Base-by-base conservation (phyloP, 192 early-diverging fungal species). In the Coemansia javaensis region DNA sequence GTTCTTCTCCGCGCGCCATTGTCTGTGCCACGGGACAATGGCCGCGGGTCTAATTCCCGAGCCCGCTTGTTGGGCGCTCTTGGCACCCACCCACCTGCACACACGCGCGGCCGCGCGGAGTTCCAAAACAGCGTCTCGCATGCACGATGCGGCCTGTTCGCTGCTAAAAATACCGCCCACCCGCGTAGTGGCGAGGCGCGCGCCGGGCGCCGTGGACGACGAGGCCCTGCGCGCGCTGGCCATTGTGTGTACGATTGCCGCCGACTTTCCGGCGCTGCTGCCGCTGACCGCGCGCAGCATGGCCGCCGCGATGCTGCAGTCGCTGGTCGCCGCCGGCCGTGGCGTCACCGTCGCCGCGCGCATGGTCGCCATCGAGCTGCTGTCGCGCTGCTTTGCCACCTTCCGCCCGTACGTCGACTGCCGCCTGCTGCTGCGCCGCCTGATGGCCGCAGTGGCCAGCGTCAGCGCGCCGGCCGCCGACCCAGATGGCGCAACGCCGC, bases 361-460 rank as follows among this genome's bases (percentile, higher is more conserved):
- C 21, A 62, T 55, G 59, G 42, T 63, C 36, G 72, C 59, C 0
- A 56, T 64, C 17, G 72, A 75, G 60, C 48, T 75, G 36, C 44
- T 75, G 34, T 46, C 72, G 34, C 59, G 72, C 31, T 64, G 72
- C 17, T 75, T 68, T 40, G 32, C 47, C 16, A 50, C 65, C 14
- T 75, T 66, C 56, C 66, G 66, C 38, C 44, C 65, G 32, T 56
- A 75, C 16, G 10, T 75, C 40, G 72, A 75, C 53, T 51, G 65
- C 53, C 59, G 51, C 27, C 18, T 47, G 22, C 48, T 75, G 38
- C 52, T 75, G 8, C 59, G 53, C 30, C 41, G 46, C 25, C 39
- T 75, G 32, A 21, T 68, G 34, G 52, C 34, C 11, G 56, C 56
- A 10, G 52, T 75, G 65, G 45, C 48, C 42, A 47, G 56, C 15